Conservation (phyloP, 768 basidiomycete genomes). For the Boletus rufocinnamomeus region DNA sequence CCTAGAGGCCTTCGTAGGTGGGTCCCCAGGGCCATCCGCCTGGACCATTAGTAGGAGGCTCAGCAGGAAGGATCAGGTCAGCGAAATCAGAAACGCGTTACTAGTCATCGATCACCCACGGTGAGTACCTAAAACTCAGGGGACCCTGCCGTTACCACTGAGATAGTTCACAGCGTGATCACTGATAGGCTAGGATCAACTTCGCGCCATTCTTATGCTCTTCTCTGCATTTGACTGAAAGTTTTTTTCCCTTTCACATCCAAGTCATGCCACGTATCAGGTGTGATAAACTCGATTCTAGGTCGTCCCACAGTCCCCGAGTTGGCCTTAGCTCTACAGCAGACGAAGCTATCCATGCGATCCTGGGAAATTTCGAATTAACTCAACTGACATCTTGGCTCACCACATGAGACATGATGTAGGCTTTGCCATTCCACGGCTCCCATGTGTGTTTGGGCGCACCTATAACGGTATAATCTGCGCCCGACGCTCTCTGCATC, state of each 20-base stretch:
- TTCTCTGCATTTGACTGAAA: not conserved
- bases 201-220: not conserved
- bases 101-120: too few relatives aligned
- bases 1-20: too few relatives aligned
- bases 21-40: too few relatives aligned
- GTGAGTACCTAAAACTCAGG: too few relatives aligned
- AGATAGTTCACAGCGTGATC: too few relatives aligned
- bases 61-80: too few relatives aligned
- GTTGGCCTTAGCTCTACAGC: not conserved
- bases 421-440: not conserved
- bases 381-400: conserved; percentile 16
- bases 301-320: not conserved
- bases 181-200: not conserved
- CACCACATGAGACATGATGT: conserved; percentile 10
- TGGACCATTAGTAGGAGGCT: too few relatives aligned
- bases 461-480: not conserved
- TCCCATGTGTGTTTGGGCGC: conserved; percentile 6
- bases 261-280: too few relatives aligned
- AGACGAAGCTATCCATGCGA: not conserved
- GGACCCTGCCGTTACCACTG: not conserved
- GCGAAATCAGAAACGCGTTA: too few relatives aligned
- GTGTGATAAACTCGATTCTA: not conserved
- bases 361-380: not conserved
- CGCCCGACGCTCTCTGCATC: not conserved
- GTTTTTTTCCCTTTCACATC: too few relatives aligned